A percentile compares a stretch with the other conserved stretches of the same genome.
These are phyloP conservation scores for Pyricularia pennisetigena DNA, from an alignment of 2,329 filamentous ascomycete genomes.

Conservation along the genomic window DNA sequence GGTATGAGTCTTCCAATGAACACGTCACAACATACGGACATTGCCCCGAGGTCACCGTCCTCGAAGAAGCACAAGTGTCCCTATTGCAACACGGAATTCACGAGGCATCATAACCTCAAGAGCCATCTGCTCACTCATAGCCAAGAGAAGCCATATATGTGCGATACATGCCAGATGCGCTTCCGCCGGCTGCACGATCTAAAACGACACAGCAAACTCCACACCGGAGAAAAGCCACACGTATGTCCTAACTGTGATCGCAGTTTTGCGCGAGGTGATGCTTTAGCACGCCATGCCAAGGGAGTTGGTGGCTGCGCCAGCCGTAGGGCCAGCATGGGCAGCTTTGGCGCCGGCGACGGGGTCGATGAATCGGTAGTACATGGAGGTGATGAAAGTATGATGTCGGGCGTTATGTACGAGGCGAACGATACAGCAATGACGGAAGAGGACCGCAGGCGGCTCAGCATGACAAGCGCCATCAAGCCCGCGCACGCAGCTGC, in stretches of 20 bases:
- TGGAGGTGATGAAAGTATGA: conserved; percentile 42
- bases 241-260: conserved; percentile 91
- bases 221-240: conserved; percentile 92
- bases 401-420: conserved; percentile 48
- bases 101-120: conserved; percentile 93
- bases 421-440: conserved; percentile 48
- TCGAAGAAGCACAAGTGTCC: conserved; percentile 91
- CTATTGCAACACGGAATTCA: conserved; percentile 94
- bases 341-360: conserved; percentile 64
- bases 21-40: conserved; percentile 25
- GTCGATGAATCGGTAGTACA: conserved; percentile 41
- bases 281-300: conserved; percentile 88
- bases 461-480: conserved; percentile 61
- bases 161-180: conserved; percentile 83
- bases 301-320: conserved; percentile 93
- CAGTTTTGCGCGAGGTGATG: conserved; percentile 91
- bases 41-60: conserved; percentile 57
- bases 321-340: conserved; percentile 74
- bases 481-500: conserved; percentile 60
- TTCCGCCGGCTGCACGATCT: conserved; percentile 90
- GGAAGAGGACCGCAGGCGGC: conserved; percentile 49
- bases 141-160: conserved; percentile 95
- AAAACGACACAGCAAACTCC: conserved; percentile 92
- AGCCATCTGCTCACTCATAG: conserved; percentile 95
- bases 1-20: conserved; percentile 48